Evolutionary conservation across 768 basidiomycete genomes (phyloP).

Genomic region (Tulasnella sp.): DNA sequence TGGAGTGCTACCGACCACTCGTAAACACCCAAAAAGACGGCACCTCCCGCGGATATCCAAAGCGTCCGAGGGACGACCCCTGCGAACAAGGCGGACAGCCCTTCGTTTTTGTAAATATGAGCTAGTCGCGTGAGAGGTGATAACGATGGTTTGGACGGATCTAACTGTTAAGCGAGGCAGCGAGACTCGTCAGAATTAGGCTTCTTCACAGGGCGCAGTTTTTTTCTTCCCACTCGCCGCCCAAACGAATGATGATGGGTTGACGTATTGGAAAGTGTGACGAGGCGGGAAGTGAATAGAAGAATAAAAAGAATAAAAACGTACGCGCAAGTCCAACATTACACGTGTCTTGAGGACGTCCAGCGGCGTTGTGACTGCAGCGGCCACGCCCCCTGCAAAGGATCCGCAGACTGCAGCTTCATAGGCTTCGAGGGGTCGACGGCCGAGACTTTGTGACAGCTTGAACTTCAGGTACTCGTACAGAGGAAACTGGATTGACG

Average conservation of each 20-base stretch:
- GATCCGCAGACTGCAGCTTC: slow-evolving; percentile 77
- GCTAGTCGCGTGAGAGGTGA: slow-evolving; percentile 54
- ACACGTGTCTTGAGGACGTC: slow-evolving; percentile 96
- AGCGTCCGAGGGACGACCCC: slow-evolving; percentile 88
- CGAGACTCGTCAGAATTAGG: slow-evolving; percentile 20
- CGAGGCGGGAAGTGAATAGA: not conserved
- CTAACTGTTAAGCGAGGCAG: not conserved
- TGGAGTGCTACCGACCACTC: slow-evolving; percentile 55
- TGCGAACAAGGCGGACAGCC: slow-evolving; percentile 67
- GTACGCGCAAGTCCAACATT: slow-evolving; percentile 86
- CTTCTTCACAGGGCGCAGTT: not conserved
- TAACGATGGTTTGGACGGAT: slow-evolving; percentile 40
- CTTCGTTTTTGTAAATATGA: slow-evolving; percentile 69
- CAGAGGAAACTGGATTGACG: slow-evolving; percentile 90
- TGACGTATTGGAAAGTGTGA: slow-evolving; percentile 5
- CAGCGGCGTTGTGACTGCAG: slow-evolving; percentile 85
- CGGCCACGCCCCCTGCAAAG: slow-evolving; percentile 85
- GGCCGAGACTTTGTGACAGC: slow-evolving; percentile 51
- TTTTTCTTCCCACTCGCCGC: not conserved
- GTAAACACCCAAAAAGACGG: slow-evolving; percentile 96
- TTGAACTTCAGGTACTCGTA: slow-evolving; percentile 81
- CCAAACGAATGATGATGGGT: not conserved
- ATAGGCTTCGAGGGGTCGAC: slow-evolving; percentile 47
- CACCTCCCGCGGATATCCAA: slow-evolving; percentile 96
- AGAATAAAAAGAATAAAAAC: slow-evolving; percentile 32